phyloP scores from a whole-genome alignment of 2,329 filamentous ascomycete genomes.

The Emydomyces testavorans region DNA sequence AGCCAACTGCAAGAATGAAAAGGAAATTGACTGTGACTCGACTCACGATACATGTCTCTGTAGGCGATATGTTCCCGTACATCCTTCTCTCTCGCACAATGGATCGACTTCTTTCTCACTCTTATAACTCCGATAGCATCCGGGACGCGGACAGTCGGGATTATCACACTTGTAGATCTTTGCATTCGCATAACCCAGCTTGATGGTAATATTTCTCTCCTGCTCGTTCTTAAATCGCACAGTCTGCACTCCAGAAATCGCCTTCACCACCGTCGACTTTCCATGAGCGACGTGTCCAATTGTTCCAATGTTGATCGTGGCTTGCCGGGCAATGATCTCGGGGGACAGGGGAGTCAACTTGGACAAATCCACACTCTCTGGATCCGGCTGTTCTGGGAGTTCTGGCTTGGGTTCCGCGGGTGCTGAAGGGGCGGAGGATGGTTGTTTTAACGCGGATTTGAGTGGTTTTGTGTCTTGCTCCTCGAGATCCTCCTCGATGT shows the following conservation, averaged over 20 bases:
- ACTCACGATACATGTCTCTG: constrained; percentile 83
- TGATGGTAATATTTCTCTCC: constrained; percentile 99
- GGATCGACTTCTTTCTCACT: constrained; percentile 98
- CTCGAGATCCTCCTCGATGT: constrained; percentile 47
- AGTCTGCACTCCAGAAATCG: constrained; percentile 96
- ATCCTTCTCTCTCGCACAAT: constrained; percentile 87
- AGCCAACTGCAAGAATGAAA: constrained; percentile 11
- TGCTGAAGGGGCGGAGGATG: constrained; percentile 28
- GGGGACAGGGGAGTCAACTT: constrained; percentile 74
- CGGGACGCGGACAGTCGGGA: constrained; percentile 76
- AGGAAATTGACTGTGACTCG: too few relatives aligned
- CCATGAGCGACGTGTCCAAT: constrained; percentile 98
- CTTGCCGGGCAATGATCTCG: constrained; percentile 94
- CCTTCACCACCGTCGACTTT: constrained; percentile 97
- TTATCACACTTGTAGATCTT: constrained; percentile 99
- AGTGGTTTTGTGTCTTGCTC: constrained; percentile 51
- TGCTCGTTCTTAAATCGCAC: constrained; percentile 99
- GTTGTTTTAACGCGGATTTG: constrained; percentile 82
- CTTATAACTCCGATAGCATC: constrained; percentile 94
- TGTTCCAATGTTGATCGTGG: constrained; percentile 97
- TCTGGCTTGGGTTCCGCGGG: constrained; percentile 50
- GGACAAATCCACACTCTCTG: constrained; percentile 72
- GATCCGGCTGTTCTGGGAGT: constrained; percentile 84
- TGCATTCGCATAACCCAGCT: constrained; percentile 97
- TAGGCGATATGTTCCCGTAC: constrained; percentile 73